phyloP scores from a whole-genome alignment of 345 rosid genomes.

The Laguncularia racemosa region DNA sequence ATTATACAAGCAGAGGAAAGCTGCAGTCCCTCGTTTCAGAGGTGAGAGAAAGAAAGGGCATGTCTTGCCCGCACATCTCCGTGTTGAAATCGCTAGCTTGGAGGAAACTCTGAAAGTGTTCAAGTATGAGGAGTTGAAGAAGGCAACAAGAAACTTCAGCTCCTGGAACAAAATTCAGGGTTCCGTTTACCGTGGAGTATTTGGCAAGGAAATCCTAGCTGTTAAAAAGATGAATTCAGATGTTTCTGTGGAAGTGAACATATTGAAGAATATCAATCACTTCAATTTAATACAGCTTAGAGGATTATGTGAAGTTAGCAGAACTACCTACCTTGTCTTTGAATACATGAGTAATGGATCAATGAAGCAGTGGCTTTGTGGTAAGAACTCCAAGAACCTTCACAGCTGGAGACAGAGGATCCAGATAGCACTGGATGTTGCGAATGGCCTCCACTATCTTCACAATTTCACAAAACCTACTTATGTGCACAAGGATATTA shows the following conservation, averaged over 20 bases:
- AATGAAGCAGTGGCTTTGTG: conserved; percentile 24
- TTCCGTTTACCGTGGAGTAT: conserved; percentile 29
- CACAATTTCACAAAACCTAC: conserved; percentile 43
- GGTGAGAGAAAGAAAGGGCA: not conserved
- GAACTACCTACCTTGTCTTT: conserved; percentile 27
- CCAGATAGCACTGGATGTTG: conserved; percentile 39
- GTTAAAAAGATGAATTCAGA: conserved; percentile 26
- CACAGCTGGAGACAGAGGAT: conserved; percentile 25
- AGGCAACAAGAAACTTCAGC: conserved; percentile 35
- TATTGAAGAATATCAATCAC: conserved; percentile 36
- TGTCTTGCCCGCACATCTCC: conserved; percentile 16
- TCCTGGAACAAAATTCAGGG: conserved; percentile 26
- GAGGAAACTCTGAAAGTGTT: conserved; percentile 27
- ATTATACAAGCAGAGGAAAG: conserved; percentile 14
- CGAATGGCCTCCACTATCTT: conserved; percentile 45
- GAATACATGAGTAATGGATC: conserved; percentile 34
- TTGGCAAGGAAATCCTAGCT: conserved; percentile 28
- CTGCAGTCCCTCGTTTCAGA: not conserved
- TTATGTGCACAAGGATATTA: conserved; percentile 35
- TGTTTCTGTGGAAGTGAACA: conserved; percentile 32
- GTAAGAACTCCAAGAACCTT: conserved; percentile 9
- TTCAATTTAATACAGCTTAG: conserved; percentile 34
- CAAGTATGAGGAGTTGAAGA: conserved; percentile 20
- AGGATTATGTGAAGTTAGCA: conserved; percentile 27
- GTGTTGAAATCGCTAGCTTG: conserved; percentile 32